Evolutionary conservation across 106 monocot genomes (phyloP), one percentile per base, ranked within the genome.

Genomic region (Phalaenopsis aphrodite): DNA sequence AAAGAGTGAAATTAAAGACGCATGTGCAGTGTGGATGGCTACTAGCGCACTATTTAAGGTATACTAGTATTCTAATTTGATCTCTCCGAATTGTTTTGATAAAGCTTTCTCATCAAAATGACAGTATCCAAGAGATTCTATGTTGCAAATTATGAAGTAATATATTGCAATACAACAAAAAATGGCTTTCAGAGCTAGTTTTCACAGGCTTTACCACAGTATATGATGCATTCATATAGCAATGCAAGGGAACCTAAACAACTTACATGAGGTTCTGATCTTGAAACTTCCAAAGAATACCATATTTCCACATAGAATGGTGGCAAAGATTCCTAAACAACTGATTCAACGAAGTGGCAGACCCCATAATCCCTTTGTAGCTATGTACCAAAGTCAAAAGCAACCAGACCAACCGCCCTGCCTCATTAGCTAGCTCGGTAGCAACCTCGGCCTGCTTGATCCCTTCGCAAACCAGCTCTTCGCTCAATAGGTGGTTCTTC

Each of bases 401-500:
- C 41, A 8, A 36, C 8, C 11, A 2, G 68, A 77, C 15, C 16
- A 64, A 23, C 4, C 41, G 1, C 16, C 12, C 18, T 15, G 36
- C 42, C 52, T 47, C 19, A 11, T 84, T 91, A 94, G 69, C 94
- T 92, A 12, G 85, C 90, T 49, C 89, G 85, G 87, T 90, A 94
- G 21, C 88, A 85, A 3, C 90, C 90, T 72, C 94, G 83, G 11
- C 94, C 91, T 36, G 94, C 94, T 81, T 92, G 94, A 75, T 90
- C 84, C 79, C 88, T 82, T 1, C 86, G 82, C 79, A 91, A 81
- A 80, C 90, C 88, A 76, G 90, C 88, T 85, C 86, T 77, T 43
- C 85, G 88, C 80, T 88, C 86, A 46, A 88, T 88, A 12, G 86
- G 91, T 9, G 86, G 89, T 24, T 82, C 87, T 18, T 75, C 81